These are phyloP conservation scores for Thraustochytrium striatum DNA, from an alignment of 352 stramenopile species.

Conservation along the genomic window DNA sequence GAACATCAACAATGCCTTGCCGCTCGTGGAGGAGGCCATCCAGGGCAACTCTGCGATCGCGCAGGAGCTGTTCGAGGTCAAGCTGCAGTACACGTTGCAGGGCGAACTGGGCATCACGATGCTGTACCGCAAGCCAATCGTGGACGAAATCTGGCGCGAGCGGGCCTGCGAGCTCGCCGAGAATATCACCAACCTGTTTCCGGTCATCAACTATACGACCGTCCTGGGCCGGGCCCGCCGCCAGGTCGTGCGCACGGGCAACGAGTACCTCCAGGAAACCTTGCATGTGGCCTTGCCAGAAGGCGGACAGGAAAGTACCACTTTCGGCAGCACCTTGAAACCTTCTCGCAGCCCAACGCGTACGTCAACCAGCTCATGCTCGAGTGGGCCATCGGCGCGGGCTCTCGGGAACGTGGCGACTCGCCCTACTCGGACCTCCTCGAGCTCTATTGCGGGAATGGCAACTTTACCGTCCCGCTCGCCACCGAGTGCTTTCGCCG, in stretches of 20 bases:
- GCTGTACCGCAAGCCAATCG: not conserved
- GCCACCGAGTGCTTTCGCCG: constrained; percentile 30
- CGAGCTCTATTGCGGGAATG: constrained; percentile 55
- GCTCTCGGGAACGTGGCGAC: not conserved
- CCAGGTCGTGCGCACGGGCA: not conserved
- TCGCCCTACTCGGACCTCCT: constrained; percentile 44
- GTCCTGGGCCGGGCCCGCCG: constrained; percentile 12
- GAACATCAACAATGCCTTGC: constrained; percentile 31
- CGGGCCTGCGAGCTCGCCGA: not conserved
- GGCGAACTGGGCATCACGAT: constrained; percentile 17
- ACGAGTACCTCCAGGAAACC: not conserved
- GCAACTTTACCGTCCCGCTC: constrained; percentile 50
- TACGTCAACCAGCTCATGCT: constrained; percentile 53
- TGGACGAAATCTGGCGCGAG: not conserved
- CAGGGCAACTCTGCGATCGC: not conserved
- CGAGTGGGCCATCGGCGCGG: constrained; percentile 37
- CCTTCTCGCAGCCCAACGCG: constrained; percentile 54
- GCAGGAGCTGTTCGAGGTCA: constrained; percentile 9
- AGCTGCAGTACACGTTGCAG: not conserved
- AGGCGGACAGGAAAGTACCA: not conserved
- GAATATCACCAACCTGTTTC: not conserved
- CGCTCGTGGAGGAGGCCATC: constrained; percentile 14
- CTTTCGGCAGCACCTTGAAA: constrained; percentile 43
- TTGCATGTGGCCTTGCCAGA: not conserved
- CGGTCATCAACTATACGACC: not conserved